Base-by-base conservation (phyloP, 495 filamentous ascomycete species). In the Corynascus novoguineensis region DNA sequence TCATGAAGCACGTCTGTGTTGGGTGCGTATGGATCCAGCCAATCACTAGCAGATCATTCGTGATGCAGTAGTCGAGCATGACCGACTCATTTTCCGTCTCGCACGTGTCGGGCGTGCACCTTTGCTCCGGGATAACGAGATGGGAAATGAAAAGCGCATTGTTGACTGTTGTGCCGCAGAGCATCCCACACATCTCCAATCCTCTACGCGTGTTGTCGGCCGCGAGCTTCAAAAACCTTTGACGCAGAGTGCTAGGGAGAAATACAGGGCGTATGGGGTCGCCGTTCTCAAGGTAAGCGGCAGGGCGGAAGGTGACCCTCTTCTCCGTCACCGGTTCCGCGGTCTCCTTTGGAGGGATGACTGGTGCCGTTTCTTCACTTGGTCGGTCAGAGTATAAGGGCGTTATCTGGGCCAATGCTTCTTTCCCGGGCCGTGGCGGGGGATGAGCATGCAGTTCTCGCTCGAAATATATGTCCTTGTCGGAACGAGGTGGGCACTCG, bases 1-100 rank as follows among this genome's bases (percentile, higher is more conserved):
- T 95, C 89, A 98, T 93, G 68, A 98, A 98, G 68, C 93, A 98
- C 1, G 90, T 95, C 74, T 98, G 95, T 0, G 85, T 88, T 0
- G 93, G 93, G 68, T 98, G 93, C 0, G 93, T 98, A 68, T 98
- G 93, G 55, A 98, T 98, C 93, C 93, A 98, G 52, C 93, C 93
- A 9, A 97, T 78, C 57, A 93, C 84, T 73, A 97, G 85, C 37
- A 97, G 67, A 42, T 96, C 88, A 62, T 96, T 85, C 7, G 76
- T 78, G 60, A 92, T 85, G 64, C 89, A 92, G 66, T 91, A 97
- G 31, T 95, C 89, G 42, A 96, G 88, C 22, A 96, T 79, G 0
- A 81, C 83, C 34, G 77, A 78, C 64, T 96, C 92, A 61, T 96
- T 91, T 25, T 88, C 81, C 5, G 86, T 97, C 63, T 96, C 92